Percentiles rank a stretch among this genome's conserved stretches.
Evolutionary conservation across 176 grass and related monocot genomes (phyloP).

Genomic region (Carex cristatella): DNA sequence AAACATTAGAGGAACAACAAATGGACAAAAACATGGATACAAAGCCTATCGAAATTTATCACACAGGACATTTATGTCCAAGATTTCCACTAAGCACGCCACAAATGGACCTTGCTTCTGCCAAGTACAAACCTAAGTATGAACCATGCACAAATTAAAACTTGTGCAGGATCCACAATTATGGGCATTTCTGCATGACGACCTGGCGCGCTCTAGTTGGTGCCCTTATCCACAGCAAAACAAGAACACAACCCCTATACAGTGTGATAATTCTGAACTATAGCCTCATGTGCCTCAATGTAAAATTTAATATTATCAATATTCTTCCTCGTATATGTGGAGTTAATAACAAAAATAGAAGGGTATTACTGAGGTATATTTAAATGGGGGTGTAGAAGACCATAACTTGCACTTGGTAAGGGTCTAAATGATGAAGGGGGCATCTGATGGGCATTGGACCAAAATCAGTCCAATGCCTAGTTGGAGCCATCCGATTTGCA

Average conservation of each 20-base stretch:
- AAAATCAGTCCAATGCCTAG: too few relatives aligned
- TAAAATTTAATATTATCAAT: not conserved
- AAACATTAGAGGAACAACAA: slow-evolving; percentile 1
- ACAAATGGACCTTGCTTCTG: not conserved
- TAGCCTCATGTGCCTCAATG: not conserved
- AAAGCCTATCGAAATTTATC: not conserved
- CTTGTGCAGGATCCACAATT: not conserved
- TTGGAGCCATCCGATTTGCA: too few relatives aligned
- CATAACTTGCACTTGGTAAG: not conserved
- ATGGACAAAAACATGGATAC: not conserved
- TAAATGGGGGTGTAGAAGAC: not conserved
- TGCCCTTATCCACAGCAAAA: not conserved
- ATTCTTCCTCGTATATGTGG: not conserved
- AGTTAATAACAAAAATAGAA: not conserved
- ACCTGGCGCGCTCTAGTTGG: not conserved
- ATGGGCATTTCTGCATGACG: not conserved
- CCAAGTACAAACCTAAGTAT: not conserved
- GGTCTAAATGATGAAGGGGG: not conserved
- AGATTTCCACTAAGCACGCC: not conserved
- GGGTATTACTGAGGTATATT: not conserved
- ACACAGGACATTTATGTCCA: not conserved
- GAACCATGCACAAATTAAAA: not conserved
- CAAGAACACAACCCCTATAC: not conserved
- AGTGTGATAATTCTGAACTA: not conserved
- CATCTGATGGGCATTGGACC: too few relatives aligned